Evolutionary conservation across 2,329 filamentous ascomycete species (phyloP), one percentile per base, ranked within the genome.

Genomic region (Didymella glomerata): DNA sequence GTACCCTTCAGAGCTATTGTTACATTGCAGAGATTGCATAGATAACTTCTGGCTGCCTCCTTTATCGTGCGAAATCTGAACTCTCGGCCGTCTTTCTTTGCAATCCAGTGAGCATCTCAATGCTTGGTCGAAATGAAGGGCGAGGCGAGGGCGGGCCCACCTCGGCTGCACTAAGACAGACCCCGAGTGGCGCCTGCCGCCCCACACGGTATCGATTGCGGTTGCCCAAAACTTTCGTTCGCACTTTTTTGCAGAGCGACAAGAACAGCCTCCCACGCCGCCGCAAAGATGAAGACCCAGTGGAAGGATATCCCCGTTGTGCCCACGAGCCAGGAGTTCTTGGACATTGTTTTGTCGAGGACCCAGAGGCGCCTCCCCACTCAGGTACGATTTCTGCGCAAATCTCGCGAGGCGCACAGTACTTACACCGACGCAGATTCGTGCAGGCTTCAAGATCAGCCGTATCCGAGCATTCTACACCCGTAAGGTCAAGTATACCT

Each of bases 391-490:
- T 86, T 42, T 10, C 2, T 34, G 48, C 34, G 56, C 50, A 49
- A 48, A 22, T 24, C 34, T 20, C 25, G 13, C 14, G n/a, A 27
- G 40, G 56, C 56, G 56, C 56, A 55, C 28, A 44, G 27, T 41
- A 48, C 51, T 55, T 28, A 52, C 48, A 25, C 94, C 93, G 16
- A 98, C 93, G 48, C 93, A 97, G 83, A 98, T 99, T 76, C 88
- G 95, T 72, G 88, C 93, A 40, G 95, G 95, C 60, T 99, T 99
- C 85, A 90, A 97, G 80, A 97, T 98, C 77, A 91, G 88, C 77
- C 88, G 94, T 85, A 97, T 98, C 73, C 85, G 94, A 89, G 90
- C 87, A 48, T 98, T 98, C 82, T 98, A 98, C 80, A 97, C 94
- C 45, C 85, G 95, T 78, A 98, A 98, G 81, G 72, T 75, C 85